These are phyloP conservation scores for Tephrocybe sp. DNA, from an alignment of 768 basidiomycete species.

Conservation along the genomic window DNA sequence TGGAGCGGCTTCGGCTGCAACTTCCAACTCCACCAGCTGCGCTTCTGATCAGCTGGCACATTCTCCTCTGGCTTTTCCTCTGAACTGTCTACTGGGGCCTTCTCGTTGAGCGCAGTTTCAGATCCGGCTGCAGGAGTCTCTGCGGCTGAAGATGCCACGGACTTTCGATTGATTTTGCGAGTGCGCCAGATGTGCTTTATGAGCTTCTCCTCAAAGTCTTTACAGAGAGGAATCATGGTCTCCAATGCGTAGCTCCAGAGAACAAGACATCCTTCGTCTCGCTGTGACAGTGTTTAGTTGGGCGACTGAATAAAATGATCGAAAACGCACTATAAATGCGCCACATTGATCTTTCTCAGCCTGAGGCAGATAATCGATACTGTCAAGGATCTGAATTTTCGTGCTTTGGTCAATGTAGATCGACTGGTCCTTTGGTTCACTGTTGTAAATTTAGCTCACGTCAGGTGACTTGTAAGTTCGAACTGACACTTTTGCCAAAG, in stretches of 20 bases:
- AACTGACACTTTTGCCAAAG: conserved; percentile 62
- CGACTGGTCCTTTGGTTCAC: conserved; percentile 49
- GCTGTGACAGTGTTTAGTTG: conserved; percentile 27
- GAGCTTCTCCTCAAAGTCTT: conserved; percentile 75
- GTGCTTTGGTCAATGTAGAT: conserved; percentile 78
- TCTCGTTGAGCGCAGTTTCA: conserved; percentile 36
- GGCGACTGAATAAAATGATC: not conserved
- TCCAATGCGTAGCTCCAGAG: conserved; percentile 79
- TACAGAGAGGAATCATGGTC: conserved; percentile 64
- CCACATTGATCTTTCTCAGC: conserved; percentile 90
- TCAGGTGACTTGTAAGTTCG: not conserved
- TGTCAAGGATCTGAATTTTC: conserved; percentile 81
- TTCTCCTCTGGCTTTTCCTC: conserved; percentile 15
- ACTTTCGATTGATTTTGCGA: conserved; percentile 29
- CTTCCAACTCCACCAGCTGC: conserved; percentile 47
- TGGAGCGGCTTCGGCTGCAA: conserved; percentile 30
- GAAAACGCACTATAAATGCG: conserved; percentile 62
- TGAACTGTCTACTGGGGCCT: conserved; percentile 24
- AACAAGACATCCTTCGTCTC: conserved; percentile 76
- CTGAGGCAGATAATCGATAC: conserved; percentile 61
- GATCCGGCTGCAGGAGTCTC: conserved; percentile 18
- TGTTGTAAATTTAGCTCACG: conserved; percentile 23
- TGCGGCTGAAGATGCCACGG: conserved; percentile 13
- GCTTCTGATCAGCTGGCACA: conserved; percentile 14
- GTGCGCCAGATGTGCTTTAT: conserved; percentile 80